phyloP scores from a whole-genome alignment of 1,284 basidiomycete species.

The Cutaneotrichosporon sp. region DNA sequence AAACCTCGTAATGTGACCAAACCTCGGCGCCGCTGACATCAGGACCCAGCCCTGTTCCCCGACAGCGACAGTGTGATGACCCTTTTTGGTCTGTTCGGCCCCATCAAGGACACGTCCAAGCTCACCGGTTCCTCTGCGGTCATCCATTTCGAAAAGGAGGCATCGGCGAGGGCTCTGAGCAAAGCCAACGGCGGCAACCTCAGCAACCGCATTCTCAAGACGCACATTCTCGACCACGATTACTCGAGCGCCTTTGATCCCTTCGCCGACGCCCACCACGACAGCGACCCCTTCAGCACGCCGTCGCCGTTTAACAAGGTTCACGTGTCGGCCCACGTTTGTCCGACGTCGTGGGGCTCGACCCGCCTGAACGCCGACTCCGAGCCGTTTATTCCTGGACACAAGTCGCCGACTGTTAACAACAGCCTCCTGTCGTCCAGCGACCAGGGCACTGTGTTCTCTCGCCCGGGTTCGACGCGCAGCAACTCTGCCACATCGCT shows the following conservation, averaged over 20 bases:
- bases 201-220: slow-evolving; percentile 20
- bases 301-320: too few species aligned
- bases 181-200: slow-evolving; percentile 30
- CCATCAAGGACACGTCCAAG: slow-evolving; percentile 28
- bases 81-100: slow-evolving; percentile 34
- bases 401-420: not conserved
- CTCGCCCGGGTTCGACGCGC: too few species aligned
- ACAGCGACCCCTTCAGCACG: too few species aligned
- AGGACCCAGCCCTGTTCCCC: slow-evolving; percentile 36
- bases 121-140: slow-evolving; percentile 22
- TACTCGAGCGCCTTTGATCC: slow-evolving; percentile 11
- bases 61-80: slow-evolving; percentile 26
- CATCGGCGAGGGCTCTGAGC: slow-evolving; percentile 29
- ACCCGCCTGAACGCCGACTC: slow-evolving; percentile 23
- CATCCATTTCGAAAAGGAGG: slow-evolving; percentile 34
- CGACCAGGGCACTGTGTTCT: too few species aligned
- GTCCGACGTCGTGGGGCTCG: not conserved
- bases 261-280: slow-evolving; percentile 4
- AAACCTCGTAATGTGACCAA: slow-evolving; percentile 38
- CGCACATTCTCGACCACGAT: not conserved
- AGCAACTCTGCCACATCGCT: too few species aligned
- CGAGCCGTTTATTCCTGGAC: slow-evolving; percentile 22
- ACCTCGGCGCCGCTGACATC: slow-evolving; percentile 6
- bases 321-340: too few species aligned
- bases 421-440: too few species aligned